These are phyloP conservation scores for Lepidium aucheri DNA, from an alignment of 345 rosid species.

Conservation along the genomic window DNA sequence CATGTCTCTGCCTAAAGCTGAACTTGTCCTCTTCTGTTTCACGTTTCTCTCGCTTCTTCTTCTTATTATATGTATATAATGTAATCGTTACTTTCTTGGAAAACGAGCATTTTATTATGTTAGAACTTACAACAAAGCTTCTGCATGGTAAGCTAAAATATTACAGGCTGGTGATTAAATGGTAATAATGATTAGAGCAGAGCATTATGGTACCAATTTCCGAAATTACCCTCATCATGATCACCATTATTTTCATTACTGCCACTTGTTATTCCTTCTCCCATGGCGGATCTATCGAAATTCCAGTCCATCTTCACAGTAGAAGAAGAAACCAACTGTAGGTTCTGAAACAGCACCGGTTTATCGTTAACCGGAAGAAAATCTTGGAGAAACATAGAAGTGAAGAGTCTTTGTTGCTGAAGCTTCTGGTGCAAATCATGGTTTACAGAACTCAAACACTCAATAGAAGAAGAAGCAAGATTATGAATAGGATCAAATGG, in stretches of 20 bases:
- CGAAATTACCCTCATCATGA: neutral
- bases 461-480: slow-evolving; percentile 57
- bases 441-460: slow-evolving; percentile 79
- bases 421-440: slow-evolving; percentile 92
- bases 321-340: slow-evolving; percentile 29
- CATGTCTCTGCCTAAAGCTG: slow-evolving; percentile 19
- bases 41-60: slow-evolving; percentile 23
- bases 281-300: slow-evolving; percentile 14
- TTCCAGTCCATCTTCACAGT: neutral
- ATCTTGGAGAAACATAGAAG: slow-evolving; percentile 45
- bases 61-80: slow-evolving; percentile 1
- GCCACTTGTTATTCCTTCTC: slow-evolving; percentile 6
- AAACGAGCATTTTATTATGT: neutral
- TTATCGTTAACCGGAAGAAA: slow-evolving; percentile 25
- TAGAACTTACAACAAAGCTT: slow-evolving; percentile 9
- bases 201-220: slow-evolving; percentile 10
- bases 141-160: slow-evolving; percentile 8
- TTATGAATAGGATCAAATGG: slow-evolving; percentile 34
- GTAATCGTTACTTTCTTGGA: neutral
- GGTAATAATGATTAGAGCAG: neutral
- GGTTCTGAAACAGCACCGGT: slow-evolving; percentile 62
- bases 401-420: slow-evolving; percentile 77
- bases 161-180: slow-evolving; percentile 9
- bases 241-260: slow-evolving; percentile 6
- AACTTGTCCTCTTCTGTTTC: slow-evolving; percentile 23